Conservation (phyloP, 257 asterid species). For the Agastache rugosa region DNA sequence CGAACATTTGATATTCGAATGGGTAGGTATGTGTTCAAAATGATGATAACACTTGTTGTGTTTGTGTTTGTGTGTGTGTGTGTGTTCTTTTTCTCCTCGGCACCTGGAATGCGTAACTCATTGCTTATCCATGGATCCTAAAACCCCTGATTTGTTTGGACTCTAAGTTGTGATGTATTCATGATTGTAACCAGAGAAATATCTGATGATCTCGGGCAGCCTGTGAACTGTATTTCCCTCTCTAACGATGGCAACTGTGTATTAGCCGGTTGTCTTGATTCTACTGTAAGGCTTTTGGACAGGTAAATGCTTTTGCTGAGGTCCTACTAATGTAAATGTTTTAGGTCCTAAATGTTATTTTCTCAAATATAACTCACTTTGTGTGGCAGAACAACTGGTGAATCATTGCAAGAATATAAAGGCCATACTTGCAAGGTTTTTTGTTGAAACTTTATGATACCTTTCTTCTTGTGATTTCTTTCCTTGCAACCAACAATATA, state of each 20-base stretch:
- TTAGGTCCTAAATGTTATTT: background rate
- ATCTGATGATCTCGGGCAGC: slow-evolving; percentile 88
- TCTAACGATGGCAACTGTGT: slow-evolving; percentile 92
- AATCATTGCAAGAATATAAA: slow-evolving; percentile 87
- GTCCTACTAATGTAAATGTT: slow-evolving; percentile 21
- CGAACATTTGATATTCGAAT: slow-evolving; percentile 92
- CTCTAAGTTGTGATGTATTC: slow-evolving; percentile 34
- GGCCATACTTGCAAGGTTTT: slow-evolving; percentile 96
- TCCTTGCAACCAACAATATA: background rate
- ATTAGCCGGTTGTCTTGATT: slow-evolving; percentile 91
- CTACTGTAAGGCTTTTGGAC: slow-evolving; percentile 84
- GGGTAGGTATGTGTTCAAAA: slow-evolving; percentile 75
- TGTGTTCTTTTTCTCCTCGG: background rate
- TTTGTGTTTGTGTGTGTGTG: background rate
- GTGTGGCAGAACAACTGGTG: slow-evolving; percentile 73
- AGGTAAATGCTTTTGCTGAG: slow-evolving; percentile 52
- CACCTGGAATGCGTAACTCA: background rate
- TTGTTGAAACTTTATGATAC: slow-evolving; percentile 11
- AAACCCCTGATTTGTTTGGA: slow-evolving; percentile 24
- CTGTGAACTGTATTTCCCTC: slow-evolving; percentile 91
- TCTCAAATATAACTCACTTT: slow-evolving; percentile 21
- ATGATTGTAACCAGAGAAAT: slow-evolving; percentile 61
- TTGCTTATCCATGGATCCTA: slow-evolving; percentile 23
- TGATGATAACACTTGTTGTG: slow-evolving; percentile 15
- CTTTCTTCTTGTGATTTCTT: slow-evolving; percentile 22